Base-by-base conservation (phyloP, 257 asterid species). In the Fraxinus americana region DNA sequence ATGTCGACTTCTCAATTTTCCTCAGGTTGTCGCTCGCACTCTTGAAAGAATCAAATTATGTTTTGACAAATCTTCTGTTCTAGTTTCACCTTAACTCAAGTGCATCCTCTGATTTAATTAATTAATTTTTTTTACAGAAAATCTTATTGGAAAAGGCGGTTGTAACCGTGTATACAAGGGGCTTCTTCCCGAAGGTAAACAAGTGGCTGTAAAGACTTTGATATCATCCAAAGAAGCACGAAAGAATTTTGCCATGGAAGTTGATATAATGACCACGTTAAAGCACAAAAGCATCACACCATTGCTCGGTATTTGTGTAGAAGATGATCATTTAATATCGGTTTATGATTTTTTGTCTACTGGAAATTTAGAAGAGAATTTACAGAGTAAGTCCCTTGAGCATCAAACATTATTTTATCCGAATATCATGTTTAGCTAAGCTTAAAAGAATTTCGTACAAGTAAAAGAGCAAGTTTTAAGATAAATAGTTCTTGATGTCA, bases 321-420 rank as follows among this genome's bases (percentile, higher is more conserved):
- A 91, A 35, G 91, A 88, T 57, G 54, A 84, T 57, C 75, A 81
- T 77, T 81, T 96, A 25, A 87, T 96, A 75, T 91, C 97, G 43
- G 95, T 96, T 57, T 91, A 92, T 67, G 87, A 91, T 78, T 85
- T 87, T 75, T 82, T 90, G 73, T 65, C 95, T 0, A 88, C 85
- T 74, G 99, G 99, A 70, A 93, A 90, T 80, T 84, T 96, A 75
- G 97, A 92, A 84, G 97, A 92, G 39, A 93, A 92, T 78, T 80
- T 95, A 72, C 96, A 88, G 16, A 89, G 99, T 93, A 83, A 71
- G 91, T 54, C 70, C 30, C 23, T 57, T 19, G 30, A 68, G 66
- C 57, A 74, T 12, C 65, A n/a, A 59, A 14, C 67, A n/a, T 10
- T 67, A 4, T n/a, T 7, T 70, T 74, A 19, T 50, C 61, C 30